Evolutionary conservation across 1,284 basidiomycete species (phyloP).

Genomic region (Singerocomus inundabilis): DNA sequence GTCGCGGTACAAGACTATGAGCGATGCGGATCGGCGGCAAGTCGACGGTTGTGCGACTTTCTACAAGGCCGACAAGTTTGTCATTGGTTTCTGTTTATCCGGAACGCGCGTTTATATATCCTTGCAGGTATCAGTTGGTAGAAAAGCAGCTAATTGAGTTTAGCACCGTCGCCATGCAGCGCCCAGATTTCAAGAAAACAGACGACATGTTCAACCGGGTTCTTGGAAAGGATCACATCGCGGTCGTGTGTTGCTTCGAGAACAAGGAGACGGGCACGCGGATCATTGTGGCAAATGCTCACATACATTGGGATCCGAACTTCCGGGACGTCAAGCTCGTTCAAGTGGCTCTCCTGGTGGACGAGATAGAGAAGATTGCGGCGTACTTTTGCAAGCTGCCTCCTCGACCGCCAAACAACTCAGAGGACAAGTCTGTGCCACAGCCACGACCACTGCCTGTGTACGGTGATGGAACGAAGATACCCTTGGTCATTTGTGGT

Average conservation of each 20-base stretch:
- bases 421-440: constrained; percentile 36
- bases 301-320: constrained; percentile 92
- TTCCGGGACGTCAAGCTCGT: constrained; percentile 98
- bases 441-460: constrained; percentile 54
- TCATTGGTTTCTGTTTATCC: constrained; percentile 18
- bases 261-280: constrained; percentile 85
- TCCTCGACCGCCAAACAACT: constrained; percentile 49
- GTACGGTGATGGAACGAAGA: constrained; percentile 83
- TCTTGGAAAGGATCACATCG: constrained; percentile 94
- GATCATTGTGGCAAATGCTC: constrained; percentile 87
- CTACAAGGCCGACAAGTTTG: constrained; percentile 87
- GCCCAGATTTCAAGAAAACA: constrained; percentile 95
- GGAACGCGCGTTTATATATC: constrained; percentile 8
- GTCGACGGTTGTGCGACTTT: constrained; percentile 99
- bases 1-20: constrained; percentile 92
- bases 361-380: constrained; percentile 90
- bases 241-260: constrained; percentile 86
- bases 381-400: constrained; percentile 85
- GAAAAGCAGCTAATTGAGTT: constrained; percentile 97
- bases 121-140: constrained; percentile 80
- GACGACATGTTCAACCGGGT: constrained; percentile 99
- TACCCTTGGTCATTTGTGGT: constrained; percentile 89
- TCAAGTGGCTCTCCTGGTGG: constrained; percentile 88
- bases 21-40: constrained; percentile 77
- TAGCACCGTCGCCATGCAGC: constrained; percentile 89